Evolutionary conservation across 164 flowering plant species (phyloP), one percentile per base, ranked within the genome.

Genomic region (Platanus orientalis): DNA sequence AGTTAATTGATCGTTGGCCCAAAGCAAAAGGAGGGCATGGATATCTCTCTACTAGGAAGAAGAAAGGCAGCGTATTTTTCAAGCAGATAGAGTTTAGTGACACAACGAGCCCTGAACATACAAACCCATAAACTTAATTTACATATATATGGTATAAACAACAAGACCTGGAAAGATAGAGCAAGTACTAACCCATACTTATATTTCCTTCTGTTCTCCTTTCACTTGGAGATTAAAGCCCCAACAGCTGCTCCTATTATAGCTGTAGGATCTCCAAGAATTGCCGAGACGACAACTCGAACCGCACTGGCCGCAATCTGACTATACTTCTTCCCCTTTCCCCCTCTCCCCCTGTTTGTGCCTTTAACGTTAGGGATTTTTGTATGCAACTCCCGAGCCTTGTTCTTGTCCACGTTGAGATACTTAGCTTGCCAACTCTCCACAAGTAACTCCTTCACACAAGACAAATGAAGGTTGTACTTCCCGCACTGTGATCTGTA

Each of bases 401-500:
- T 74, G 65, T 75, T 78, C 65, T 73, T 78, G 57, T 77, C 83
- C 11, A 74, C 77, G 6, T 78, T 77, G 1, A 80, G 73, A 63
- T 83, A 71, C 66, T 79, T 71, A 13, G 75, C 84, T 32, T 82
- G 81, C 87, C 90, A 85, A 30, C 81, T 85, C 69, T 83, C 90
- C 60, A 69, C 71, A 10, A 84, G 75, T 83, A 83, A 30, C 62
- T 79, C 81, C 71, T 78, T 83, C 20, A 78, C 90, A 66, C 90
- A 85, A 1, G 90, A 66, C 21, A 84, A 83, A 61, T 85, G 90
- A 39, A 85, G 83, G 53, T 78, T 81, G 44, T 83, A 85, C 12
- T 62, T 72, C 75, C 78, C 79, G 73, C 80, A 73, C 9, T 65
- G 57, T 0, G 81, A 77, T 64, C 84, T 71, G 60, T 85, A 85